Evolutionary conservation across 1,139 yeast genomes (phyloP), one percentile per base, ranked within the genome.

Genomic region (Protomyces arabidopsidicola): DNA sequence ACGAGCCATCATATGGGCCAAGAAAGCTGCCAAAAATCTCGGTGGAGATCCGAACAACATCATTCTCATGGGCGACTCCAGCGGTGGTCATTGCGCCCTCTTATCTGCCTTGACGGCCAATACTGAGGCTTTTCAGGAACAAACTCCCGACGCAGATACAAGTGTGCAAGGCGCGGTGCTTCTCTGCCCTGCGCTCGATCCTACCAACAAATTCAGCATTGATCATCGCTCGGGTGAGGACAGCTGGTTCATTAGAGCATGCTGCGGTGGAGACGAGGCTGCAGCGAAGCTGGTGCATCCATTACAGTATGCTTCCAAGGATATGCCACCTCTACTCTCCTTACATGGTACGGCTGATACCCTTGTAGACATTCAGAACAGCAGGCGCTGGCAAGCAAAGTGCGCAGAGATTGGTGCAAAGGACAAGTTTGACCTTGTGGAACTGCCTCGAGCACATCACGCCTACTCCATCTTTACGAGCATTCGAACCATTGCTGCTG

Each of bases 61-160:
- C 31, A 4, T 54, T n/a, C 24, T 53, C 39, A 39, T 52, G n/a
- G 63, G 63, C 5, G 63, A 60, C 24, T 53, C 58, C 6, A 56
- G 57, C 38, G 63, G 63, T 18, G 63, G 58, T n/a, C 63, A 60
- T 42, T 34, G 53, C 20, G 63, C 63, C 1, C 53, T 39, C 24
- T 31, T 53, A 16, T 45, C 63, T 36, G 48, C 63, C 38, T 12
- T 53, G 42, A 53, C 34, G 5, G 48, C 20, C 24, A 48, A 10
- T 18, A 35, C 9, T 18, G 24, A 42, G 24, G 24, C 50, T 20
- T 24, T 22, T 12, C 50, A 54, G 16, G 50, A 38, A 54, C 35
- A 38, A 38, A n/a, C 14, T 3, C 36, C 18, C 53, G 45, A 31
- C 22, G 48, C 45, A 36, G 54, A 35, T 9, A 50, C 36, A n/a